Conservation (phyloP, 1,139 yeast species). For the Saccharomyces hybrid region DNA sequence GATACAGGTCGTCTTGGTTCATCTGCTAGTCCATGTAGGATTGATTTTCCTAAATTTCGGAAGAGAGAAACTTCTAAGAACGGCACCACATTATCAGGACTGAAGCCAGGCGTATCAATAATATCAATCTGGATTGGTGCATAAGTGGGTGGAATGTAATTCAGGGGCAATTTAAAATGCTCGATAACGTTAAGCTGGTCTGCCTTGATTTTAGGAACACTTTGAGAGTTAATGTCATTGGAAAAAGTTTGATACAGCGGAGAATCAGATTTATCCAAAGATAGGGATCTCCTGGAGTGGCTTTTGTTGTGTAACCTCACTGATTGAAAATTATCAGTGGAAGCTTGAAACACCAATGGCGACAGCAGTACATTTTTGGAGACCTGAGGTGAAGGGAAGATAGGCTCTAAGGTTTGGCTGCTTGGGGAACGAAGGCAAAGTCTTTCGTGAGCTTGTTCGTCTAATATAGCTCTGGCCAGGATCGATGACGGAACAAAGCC, state of each 20-base stretch:
- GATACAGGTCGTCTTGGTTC: constrained; percentile 58
- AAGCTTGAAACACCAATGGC: constrained; percentile 34
- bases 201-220: background rate
- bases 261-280: constrained; percentile 3
- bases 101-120: constrained; percentile 66
- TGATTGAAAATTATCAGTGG: constrained; percentile 24
- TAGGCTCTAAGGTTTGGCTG: constrained; percentile 26
- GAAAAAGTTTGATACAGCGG: constrained; percentile 2
- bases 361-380: constrained; percentile 28
- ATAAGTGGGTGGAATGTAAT: constrained; percentile 39
- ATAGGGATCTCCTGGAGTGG: constrained; percentile 8
- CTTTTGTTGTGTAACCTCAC: constrained; percentile 8
- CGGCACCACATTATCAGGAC: constrained; percentile 59
- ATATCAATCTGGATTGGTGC: constrained; percentile 60
- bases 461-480: constrained; percentile 42
- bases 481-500: constrained; percentile 42
- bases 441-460: constrained; percentile 36
- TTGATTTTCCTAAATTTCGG: constrained; percentile 50
- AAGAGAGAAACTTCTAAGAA: constrained; percentile 65
- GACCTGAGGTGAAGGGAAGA: constrained; percentile 27
- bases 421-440: constrained; percentile 30
- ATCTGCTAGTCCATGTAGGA: constrained; percentile 54
- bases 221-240: constrained; percentile 7
- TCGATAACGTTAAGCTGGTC: background rate
- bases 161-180: constrained; percentile 15